A percentile compares a stretch with the other conserved stretches of the same genome.
Conservation (phyloP, 2,329 filamentous ascomycete species). For the Stromatinia cepivora region DNA sequence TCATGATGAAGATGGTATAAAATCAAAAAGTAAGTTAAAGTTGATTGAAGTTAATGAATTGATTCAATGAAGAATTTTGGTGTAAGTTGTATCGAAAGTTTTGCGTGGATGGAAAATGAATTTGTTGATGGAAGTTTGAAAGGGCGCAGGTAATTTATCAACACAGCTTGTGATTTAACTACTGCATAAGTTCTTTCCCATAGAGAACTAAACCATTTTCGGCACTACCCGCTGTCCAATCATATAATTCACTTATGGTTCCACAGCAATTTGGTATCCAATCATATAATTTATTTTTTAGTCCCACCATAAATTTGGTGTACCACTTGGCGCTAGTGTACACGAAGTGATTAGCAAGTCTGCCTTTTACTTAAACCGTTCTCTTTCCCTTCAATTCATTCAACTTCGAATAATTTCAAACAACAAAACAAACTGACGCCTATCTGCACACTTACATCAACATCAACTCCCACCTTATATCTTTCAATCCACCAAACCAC, state of each 20-base stretch:
- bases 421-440: constrained; percentile 10
- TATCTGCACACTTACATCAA: constrained; percentile 1
- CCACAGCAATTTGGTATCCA: not conserved
- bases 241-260: not conserved
- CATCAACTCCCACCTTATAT: constrained; percentile 29
- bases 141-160: constrained; percentile 3
- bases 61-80: not conserved
- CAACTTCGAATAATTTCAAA: constrained; percentile 6
- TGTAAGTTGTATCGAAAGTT: constrained; percentile 8
- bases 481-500: constrained; percentile 35
- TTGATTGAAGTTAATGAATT: not conserved
- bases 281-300: constrained; percentile 2
- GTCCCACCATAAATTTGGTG: not conserved
- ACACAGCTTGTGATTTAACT: not conserved
- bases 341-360: not conserved
- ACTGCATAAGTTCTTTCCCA: too few species aligned
- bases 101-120: not conserved
- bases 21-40: constrained; percentile 32
- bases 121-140: constrained; percentile 2
- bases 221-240: not conserved
- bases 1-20: constrained; percentile 76
- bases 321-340: not conserved
- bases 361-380: constrained; percentile 5
- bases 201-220: too few species aligned
- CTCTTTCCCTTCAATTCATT: constrained; percentile 13